Conservation (phyloP, 257 asterid species). For the Solanum clarkiae region DNA sequence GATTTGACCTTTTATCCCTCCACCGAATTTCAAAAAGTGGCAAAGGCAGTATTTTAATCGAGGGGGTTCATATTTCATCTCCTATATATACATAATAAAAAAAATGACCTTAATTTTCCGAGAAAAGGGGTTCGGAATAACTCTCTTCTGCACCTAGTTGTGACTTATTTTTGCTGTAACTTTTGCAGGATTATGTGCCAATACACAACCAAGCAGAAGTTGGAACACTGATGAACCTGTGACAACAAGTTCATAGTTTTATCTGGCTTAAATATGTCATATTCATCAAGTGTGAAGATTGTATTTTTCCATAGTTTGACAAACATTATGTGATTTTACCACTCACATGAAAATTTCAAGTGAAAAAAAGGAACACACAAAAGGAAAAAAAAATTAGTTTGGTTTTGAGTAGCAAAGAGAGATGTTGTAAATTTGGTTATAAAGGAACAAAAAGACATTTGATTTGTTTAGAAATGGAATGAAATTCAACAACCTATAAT, state of each 20-base stretch:
- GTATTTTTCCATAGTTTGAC: not conserved
- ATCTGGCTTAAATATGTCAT: not conserved
- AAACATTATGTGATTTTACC: not conserved
- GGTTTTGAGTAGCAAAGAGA: not conserved
- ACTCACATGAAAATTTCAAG: not conserved
- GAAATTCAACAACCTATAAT: not conserved
- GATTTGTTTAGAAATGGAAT: not conserved
- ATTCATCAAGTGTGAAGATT: not conserved
- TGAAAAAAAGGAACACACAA: not conserved
- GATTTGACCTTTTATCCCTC: too few species aligned
- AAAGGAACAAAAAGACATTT: not conserved
- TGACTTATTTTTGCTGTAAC: not conserved
- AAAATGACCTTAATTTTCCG: not conserved
- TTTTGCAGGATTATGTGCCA: conserved; percentile 33
- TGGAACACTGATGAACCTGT: conserved; percentile 19
- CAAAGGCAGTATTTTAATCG: too few species aligned
- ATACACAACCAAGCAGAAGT: conserved; percentile 20
- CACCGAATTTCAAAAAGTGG: too few species aligned
- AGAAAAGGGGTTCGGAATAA: not conserved
- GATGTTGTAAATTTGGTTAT: not conserved
- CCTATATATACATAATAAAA: not conserved
- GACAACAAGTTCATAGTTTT: conserved; percentile 11
- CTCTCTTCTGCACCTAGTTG: not conserved
- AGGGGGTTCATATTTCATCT: not conserved
- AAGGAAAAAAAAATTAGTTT: not conserved